Evolutionary conservation across 768 basidiomycete species (phyloP).

Genomic region (Amanita jacksonii): DNA sequence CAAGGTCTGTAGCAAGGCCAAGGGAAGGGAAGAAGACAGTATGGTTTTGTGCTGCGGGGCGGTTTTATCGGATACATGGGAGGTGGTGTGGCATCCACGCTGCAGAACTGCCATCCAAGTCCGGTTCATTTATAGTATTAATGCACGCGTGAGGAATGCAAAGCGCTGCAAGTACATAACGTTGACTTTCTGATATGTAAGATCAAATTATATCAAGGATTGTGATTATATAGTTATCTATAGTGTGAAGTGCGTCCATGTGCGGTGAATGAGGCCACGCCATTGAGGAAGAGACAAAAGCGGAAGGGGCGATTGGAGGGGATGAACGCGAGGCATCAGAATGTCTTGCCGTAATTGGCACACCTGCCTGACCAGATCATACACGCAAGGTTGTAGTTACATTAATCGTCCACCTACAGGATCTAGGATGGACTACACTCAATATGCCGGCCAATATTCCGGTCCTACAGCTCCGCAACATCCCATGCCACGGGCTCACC

Average conservation of each 20-base stretch:
- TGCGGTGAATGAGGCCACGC: constrained; percentile 2
- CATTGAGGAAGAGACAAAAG: no score
- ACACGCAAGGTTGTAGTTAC: no score
- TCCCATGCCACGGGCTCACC: constrained; percentile 80
- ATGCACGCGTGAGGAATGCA: constrained; percentile 1
- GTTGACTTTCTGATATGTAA: background rate
- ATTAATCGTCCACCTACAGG: no score
- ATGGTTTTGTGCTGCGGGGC: background rate
- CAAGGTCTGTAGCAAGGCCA: background rate
- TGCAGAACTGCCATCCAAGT: background rate
- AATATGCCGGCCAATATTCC: background rate
- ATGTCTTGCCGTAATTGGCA: no score
- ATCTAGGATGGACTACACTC: background rate
- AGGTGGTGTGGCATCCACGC: constrained; percentile 5
- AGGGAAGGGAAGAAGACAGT: constrained; percentile 1
- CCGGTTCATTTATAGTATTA: background rate
- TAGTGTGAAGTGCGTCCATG: background rate
- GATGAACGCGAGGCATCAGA: background rate
- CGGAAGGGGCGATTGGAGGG: background rate
- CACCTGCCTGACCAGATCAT: no score
- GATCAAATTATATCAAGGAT: constrained; percentile 2
- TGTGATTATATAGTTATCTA: background rate
- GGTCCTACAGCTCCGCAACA: constrained; percentile 53
- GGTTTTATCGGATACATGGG: background rate
- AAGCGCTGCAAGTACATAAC: background rate